These are phyloP conservation scores for Ophiostoma perfectum DNA, from an alignment of 2,329 filamentous ascomycete species.

Conservation along the genomic window DNA sequence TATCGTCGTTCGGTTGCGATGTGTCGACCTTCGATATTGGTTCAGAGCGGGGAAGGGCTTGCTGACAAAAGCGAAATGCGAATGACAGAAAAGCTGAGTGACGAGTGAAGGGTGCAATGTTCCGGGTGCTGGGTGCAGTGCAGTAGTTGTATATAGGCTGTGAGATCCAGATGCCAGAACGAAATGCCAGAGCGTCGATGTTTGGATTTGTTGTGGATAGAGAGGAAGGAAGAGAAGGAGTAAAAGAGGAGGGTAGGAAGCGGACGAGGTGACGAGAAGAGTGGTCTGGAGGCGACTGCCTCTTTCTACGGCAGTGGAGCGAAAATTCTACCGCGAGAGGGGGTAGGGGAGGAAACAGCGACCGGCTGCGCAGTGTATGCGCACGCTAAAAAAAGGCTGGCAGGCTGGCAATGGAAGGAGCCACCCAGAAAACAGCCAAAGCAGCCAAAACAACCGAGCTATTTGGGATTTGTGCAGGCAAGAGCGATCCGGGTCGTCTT, in stretches of 20 bases:
- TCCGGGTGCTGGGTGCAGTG: not conserved
- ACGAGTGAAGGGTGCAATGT: not conserved
- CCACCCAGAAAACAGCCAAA: not conserved
- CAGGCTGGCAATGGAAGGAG: constrained; percentile 6
- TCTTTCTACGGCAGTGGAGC: constrained; percentile 16
- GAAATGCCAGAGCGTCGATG: not conserved
- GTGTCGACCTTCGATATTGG: not conserved
- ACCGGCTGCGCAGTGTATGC: not conserved
- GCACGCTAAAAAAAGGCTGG: not conserved
- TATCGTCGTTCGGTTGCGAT: not conserved
- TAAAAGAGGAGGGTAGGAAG: not conserved
- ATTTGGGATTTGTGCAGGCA: not conserved
- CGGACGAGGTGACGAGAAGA: constrained; percentile 3
- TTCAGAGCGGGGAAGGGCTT: constrained; percentile 1
- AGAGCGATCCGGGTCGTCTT: constrained; percentile 13
- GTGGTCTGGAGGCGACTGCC: constrained; percentile 14
- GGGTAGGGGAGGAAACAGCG: not conserved
- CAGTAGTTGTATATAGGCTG: not conserved
- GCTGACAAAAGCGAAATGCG: constrained; percentile 12
- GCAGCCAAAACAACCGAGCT: not conserved
- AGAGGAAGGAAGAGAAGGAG: not conserved
- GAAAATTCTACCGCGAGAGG: constrained; percentile 21
- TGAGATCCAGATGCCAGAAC: constrained; percentile 7
- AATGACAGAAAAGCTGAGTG: not conserved
- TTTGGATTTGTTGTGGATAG: not conserved